Evolutionary conservation across 2,329 filamentous ascomycete genomes (phyloP).

Genomic region (Raffaelea deltoideospora): DNA sequence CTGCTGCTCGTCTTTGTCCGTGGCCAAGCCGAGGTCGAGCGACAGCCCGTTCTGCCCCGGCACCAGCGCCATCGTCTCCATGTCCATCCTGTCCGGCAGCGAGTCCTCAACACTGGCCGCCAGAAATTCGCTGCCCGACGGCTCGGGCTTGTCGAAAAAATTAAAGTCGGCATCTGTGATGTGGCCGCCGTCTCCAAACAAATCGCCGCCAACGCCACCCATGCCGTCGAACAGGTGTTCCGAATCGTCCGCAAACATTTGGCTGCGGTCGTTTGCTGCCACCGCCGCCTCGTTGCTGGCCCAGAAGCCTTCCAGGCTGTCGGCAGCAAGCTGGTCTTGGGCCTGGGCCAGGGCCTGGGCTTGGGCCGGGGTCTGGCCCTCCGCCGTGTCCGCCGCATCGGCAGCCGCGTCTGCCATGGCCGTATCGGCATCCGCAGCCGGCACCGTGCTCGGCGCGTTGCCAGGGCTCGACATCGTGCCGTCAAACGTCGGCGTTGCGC

Average conservation of each 20-base stretch:
- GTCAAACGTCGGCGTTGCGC: conserved; percentile 41
- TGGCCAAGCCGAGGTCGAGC: too few species aligned
- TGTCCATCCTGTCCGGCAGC: conserved; percentile 8
- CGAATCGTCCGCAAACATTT: conserved; percentile 26
- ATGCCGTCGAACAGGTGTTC: conserved; percentile 55
- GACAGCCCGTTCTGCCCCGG: background rate
- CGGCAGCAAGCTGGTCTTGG: conserved; percentile 11
- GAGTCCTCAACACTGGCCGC: too few species aligned
- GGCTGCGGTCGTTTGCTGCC: conserved; percentile 26
- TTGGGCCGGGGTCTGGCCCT: too few species aligned
- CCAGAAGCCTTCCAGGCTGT: conserved; percentile 23
- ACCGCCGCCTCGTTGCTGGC: conserved; percentile 27
- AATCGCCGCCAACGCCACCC: conserved; percentile 49
- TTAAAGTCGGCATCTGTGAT: conserved; percentile 75
- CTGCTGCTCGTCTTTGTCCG: background rate
- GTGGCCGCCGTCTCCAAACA: conserved; percentile 59
- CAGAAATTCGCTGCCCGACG: too few species aligned
- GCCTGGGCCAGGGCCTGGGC: too few species aligned
- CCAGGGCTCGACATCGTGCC: conserved; percentile 39
- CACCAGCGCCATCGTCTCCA: background rate
- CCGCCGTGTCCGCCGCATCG: conserved; percentile 4
- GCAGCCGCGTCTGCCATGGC: conserved; percentile 15
- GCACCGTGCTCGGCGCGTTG: conserved; percentile 20
- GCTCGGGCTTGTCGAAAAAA: conserved; percentile 53
- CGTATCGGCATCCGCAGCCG: conserved; percentile 22